Percentiles rank a stretch among this genome's conserved stretches.
These are phyloP conservation scores for Lophium mytilinum DNA, from an alignment of 495 filamentous ascomycete genomes.

Conservation along the genomic window DNA sequence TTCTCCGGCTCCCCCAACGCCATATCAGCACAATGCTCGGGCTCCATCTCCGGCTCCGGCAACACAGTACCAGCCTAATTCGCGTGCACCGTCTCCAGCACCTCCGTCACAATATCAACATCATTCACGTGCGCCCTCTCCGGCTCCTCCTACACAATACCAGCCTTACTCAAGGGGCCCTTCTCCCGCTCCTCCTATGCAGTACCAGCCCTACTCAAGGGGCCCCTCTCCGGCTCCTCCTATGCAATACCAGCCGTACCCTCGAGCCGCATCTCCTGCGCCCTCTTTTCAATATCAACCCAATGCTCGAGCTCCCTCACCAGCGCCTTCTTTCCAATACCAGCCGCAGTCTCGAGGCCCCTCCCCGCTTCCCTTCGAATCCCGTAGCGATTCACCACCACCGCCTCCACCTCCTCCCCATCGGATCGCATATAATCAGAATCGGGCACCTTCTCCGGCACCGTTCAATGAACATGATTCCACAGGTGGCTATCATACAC, in stretches of 20 bases:
- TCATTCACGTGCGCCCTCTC: constrained; percentile 25
- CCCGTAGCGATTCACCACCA: constrained; percentile 30
- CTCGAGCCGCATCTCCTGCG: constrained; percentile 22
- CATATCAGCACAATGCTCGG: constrained; percentile 6
- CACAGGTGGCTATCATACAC: constrained; percentile 43
- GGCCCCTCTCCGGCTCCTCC: constrained; percentile 27
- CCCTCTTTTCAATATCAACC: constrained; percentile 32
- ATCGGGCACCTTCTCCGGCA: constrained; percentile 28
- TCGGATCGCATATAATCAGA: constrained; percentile 31
- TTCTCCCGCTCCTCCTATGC: constrained; percentile 23
- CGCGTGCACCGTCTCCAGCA: constrained; percentile 22
- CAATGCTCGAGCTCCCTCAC: constrained; percentile 32
- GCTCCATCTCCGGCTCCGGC: constrained; percentile 24
- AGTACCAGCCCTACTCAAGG: constrained; percentile 13
- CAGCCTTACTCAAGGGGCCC: constrained; percentile 11
- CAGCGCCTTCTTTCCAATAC: constrained; percentile 15
- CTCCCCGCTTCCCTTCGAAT: constrained; percentile 29
- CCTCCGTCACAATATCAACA: constrained; percentile 11
- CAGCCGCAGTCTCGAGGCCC: constrained; percentile 23
- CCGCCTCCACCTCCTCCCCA: constrained; percentile 39
- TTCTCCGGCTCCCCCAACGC: constrained; percentile 21
- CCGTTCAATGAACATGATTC: constrained; percentile 15
- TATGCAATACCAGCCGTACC: constrained; percentile 12
- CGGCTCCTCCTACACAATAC: constrained; percentile 28
- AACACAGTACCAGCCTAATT: constrained; percentile 8